phyloP scores from a whole-genome alignment of 2,329 filamentous ascomycete species.

The Clarireedia hainanense region DNA sequence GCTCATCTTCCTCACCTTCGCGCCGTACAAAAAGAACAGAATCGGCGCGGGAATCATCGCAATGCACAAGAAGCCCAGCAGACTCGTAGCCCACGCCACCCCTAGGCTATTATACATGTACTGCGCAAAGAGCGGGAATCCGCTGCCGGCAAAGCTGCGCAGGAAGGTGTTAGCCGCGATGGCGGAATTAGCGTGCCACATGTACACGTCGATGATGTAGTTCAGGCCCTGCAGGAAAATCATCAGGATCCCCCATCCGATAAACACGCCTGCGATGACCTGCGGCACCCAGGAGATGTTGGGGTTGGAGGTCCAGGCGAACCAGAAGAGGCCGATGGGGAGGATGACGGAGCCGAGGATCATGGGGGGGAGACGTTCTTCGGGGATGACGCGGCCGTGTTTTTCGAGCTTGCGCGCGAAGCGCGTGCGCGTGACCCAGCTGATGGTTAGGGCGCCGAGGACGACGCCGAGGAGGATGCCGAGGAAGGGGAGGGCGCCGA shows the following conservation, averaged over 20 bases:
- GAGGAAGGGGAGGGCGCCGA: constrained; percentile 29
- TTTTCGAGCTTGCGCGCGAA: constrained; percentile 62
- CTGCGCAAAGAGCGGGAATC: constrained; percentile 53
- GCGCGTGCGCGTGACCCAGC: constrained; percentile 55
- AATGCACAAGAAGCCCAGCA: constrained; percentile 10
- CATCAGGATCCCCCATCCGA: constrained; percentile 59
- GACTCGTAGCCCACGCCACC: constrained; percentile 34
- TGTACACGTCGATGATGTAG: constrained; percentile 50
- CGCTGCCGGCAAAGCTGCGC: constrained; percentile 46
- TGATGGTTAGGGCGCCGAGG: constrained; percentile 51
- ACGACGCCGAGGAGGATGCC: constrained; percentile 54
- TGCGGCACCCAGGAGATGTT: constrained; percentile 58
- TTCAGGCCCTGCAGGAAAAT: constrained; percentile 20
- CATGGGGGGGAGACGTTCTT: constrained; percentile 58
- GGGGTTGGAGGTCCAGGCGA: constrained; percentile 53
- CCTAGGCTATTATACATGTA: constrained; percentile 38
- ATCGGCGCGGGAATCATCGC: neutral
- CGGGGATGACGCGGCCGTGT: constrained; percentile 57
- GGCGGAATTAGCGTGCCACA: constrained; percentile 46
- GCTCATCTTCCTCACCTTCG: constrained; percentile 35
- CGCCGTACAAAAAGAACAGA: constrained; percentile 1
- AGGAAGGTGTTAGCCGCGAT: constrained; percentile 52
- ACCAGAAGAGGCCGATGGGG: constrained; percentile 67
- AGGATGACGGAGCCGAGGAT: constrained; percentile 53
- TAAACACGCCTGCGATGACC: constrained; percentile 51